Evolutionary conservation across 305 asterid genomes (phyloP).

Genomic region (Stenogyne calaminthoides): DNA sequence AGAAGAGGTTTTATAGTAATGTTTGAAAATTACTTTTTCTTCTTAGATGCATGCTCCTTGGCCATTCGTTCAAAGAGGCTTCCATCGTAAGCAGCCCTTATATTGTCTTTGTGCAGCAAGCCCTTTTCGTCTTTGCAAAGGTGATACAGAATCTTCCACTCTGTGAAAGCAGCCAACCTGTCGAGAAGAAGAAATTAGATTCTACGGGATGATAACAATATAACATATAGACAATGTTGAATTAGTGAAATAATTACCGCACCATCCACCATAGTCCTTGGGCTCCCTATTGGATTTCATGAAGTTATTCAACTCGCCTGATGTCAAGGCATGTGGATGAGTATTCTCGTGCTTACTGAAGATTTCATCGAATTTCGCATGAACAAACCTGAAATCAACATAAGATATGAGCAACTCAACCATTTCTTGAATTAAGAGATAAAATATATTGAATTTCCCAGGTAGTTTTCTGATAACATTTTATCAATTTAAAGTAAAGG

Average conservation of each 20-base stretch:
- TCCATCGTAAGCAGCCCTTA: constrained; percentile 74
- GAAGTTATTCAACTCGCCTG: constrained; percentile 50
- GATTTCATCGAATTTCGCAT: constrained; percentile 61
- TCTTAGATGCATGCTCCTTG: constrained; percentile 54
- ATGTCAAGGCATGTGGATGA: constrained; percentile 49
- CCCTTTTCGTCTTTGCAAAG: constrained; percentile 80
- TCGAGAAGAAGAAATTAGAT: background rate
- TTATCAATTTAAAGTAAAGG: background rate
- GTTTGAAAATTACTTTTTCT: constrained; percentile 36
- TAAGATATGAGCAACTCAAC: background rate
- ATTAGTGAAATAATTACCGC: background rate
- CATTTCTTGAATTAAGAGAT: background rate
- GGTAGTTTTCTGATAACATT: too few species aligned
- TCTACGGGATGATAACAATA: too few species aligned
- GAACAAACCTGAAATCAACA: constrained; percentile 48
- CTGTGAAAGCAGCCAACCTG: constrained; percentile 70
- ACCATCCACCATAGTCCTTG: constrained; percentile 70
- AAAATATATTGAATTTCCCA: background rate
- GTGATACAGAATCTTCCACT: constrained; percentile 68
- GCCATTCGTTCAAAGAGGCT: constrained; percentile 76
- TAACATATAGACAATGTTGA: background rate
- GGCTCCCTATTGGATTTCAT: constrained; percentile 66
- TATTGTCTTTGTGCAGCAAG: constrained; percentile 53
- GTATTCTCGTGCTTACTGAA: constrained; percentile 53
- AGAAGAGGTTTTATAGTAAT: background rate